Evolutionary conservation across 2,329 filamentous ascomycete genomes (phyloP).

Genomic region (Cordyceps cateniannulata): DNA sequence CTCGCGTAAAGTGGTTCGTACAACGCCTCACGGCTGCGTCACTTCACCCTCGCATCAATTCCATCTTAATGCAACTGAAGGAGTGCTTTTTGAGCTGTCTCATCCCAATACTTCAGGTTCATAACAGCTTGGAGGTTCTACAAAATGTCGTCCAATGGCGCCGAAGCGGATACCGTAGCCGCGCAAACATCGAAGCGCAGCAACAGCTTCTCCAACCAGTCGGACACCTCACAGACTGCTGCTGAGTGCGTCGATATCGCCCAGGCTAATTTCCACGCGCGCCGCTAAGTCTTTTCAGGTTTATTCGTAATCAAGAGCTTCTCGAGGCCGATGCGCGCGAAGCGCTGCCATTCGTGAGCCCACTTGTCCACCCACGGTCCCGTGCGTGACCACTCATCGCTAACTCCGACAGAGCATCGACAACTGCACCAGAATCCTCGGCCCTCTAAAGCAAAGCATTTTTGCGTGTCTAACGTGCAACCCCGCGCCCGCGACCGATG

Average conservation of each 20-base stretch:
- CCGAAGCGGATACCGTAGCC: slow-evolving; percentile 17
- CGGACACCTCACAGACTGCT: slow-evolving; percentile 63
- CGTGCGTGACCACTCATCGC: slow-evolving; percentile 6
- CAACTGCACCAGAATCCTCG: slow-evolving; percentile 84
- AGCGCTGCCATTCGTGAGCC: slow-evolving; percentile 78
- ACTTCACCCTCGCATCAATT: neutral
- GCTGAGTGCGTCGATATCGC: slow-evolving; percentile 48
- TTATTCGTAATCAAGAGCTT: slow-evolving; percentile 80
- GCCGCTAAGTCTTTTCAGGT: slow-evolving; percentile 43
- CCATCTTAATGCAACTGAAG: neutral
- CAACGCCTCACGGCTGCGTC: neutral
- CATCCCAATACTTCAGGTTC: neutral
- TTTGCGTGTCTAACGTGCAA: slow-evolving; percentile 95
- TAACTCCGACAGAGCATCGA: slow-evolving; percentile 70
- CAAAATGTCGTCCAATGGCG: slow-evolving; percentile 4
- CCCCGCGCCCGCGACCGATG: slow-evolving; percentile 59
- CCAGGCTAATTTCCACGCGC: neutral
- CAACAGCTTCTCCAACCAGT: slow-evolving; percentile 53
- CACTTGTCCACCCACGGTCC: neutral
- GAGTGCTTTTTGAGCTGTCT: neutral
- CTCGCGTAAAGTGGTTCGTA: slow-evolving; percentile 3
- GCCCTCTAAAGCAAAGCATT: slow-evolving; percentile 77
- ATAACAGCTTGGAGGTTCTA: neutral
- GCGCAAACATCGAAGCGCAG: slow-evolving; percentile 33
- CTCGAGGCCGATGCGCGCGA: slow-evolving; percentile 94